Percentiles rank a stretch among this genome's conserved stretches.
Evolutionary conservation across 306 rosid species (phyloP).

Genomic region (Oxytropis ochrocephala): DNA sequence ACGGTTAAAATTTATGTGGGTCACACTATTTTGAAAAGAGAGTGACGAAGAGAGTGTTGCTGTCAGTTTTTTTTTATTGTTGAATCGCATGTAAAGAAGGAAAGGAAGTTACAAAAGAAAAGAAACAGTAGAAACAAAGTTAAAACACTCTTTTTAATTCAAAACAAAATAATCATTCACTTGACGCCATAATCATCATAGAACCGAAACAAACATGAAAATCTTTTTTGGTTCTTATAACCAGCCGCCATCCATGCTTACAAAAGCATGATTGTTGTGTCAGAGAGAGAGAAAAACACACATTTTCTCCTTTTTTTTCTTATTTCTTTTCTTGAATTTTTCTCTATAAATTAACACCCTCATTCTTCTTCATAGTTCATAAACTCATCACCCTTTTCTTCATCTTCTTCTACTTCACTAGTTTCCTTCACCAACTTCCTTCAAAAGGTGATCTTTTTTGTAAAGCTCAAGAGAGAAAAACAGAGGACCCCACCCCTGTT

Average conservation of each 20-base stretch:
- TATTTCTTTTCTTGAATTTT: neutral
- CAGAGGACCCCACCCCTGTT: constrained; percentile 35
- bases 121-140: neutral
- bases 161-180: constrained; percentile 44
- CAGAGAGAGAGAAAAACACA: constrained; percentile 68
- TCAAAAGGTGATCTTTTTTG: constrained; percentile 66
- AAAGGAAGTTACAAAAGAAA: neutral
- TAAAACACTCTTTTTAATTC: constrained; percentile 5
- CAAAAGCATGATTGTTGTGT: constrained; percentile 94
- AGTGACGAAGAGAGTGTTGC: too few relatives aligned
- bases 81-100: too few relatives aligned
- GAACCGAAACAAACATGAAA: constrained; percentile 35
- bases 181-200: constrained; percentile 52
- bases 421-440: constrained; percentile 24
- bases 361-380: constrained; percentile 26
- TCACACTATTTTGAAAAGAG: too few relatives aligned
- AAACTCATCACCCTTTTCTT: neutral
- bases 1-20: too few relatives aligned
- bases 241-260: constrained; percentile 97
- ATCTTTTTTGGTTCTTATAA: constrained; percentile 51
- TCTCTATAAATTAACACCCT: constrained; percentile 61
- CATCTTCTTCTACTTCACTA: neutral
- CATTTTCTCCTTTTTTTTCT: neutral
- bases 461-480: constrained; percentile 34
- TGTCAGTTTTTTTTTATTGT: too few relatives aligned